Conservation (phyloP, 768 basidiomycete genomes). For the Kondoa subrosea region DNA sequence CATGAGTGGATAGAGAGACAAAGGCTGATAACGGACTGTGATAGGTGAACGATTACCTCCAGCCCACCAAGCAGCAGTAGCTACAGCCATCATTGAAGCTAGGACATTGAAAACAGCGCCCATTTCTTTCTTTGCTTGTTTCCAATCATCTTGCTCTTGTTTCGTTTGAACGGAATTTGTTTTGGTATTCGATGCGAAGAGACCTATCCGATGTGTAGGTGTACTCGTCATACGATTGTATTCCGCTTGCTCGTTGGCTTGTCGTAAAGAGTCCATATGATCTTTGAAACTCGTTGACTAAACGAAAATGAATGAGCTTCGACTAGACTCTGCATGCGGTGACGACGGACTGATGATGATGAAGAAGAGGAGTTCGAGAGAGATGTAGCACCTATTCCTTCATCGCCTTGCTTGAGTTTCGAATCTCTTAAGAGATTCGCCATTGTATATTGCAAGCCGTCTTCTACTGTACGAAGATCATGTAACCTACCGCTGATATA, state of each 20-base stretch:
- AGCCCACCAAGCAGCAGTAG: conserved; percentile 24
- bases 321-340: too few relatives aligned
- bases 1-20: neutral
- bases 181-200: neutral
- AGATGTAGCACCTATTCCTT: neutral
- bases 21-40: conserved; percentile 14
- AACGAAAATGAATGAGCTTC: neutral
- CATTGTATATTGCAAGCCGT: neutral
- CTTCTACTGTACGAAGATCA: neutral
- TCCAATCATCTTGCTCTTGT: conserved; percentile 22
- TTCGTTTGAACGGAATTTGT: neutral
- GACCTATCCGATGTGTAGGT: neutral
- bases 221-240: neutral
- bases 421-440: neutral
- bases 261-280: neutral
- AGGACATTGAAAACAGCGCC: conserved; percentile 26
- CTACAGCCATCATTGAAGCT: conserved; percentile 24
- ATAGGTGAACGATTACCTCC: conserved; percentile 18
- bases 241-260: neutral
- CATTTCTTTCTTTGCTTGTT: conserved; percentile 21
- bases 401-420: neutral
- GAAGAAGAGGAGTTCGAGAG: neutral
- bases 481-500: neutral
- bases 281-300: neutral
- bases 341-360: neutral